Evolutionary conservation across 768 basidiomycete species (phyloP).

Genomic region (Agaricus sinodeliciosus): DNA sequence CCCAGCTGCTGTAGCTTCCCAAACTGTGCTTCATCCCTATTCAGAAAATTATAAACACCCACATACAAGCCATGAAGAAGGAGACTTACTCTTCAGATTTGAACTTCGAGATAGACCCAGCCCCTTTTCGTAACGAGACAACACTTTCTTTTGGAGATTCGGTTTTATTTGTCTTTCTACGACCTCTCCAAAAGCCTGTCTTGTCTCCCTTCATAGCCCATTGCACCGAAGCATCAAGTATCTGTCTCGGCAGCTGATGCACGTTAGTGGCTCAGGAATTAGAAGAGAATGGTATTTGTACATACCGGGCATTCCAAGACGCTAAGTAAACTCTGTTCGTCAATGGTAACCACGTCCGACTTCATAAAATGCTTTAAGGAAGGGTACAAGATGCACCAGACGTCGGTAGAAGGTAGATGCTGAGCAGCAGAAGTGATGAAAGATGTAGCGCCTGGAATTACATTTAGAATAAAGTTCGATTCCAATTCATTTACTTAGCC

Average conservation of each 20-base stretch:
- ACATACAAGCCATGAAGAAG: not conserved
- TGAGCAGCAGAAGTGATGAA: constrained; percentile 85
- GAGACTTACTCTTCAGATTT: constrained; percentile 70
- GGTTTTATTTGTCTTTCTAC: constrained; percentile 39
- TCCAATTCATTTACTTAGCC: constrained; percentile 1
- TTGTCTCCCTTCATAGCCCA: constrained; percentile 88
- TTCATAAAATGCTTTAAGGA: constrained; percentile 80
- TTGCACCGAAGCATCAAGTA: constrained; percentile 78
- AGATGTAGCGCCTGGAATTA: constrained; percentile 61
- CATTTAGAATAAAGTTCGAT: constrained; percentile 2
- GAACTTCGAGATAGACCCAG: constrained; percentile 36
- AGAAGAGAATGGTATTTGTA: not conserved
- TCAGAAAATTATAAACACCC: constrained; percentile 1
- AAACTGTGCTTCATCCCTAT: constrained; percentile 73
- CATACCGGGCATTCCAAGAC: constrained; percentile 77
- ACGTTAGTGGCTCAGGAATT: not conserved
- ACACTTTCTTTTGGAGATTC: constrained; percentile 74
- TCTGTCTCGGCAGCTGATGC: constrained; percentile 53
- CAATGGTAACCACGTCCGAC: constrained; percentile 71
- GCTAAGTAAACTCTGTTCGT: constrained; percentile 67
- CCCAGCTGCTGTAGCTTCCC: constrained; percentile 81
- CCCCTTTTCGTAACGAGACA: constrained; percentile 51
- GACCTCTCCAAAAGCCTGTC: constrained; percentile 70
- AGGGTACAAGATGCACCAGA: constrained; percentile 97
- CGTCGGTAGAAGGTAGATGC: constrained; percentile 79